Base-by-base conservation (phyloP, 257 asterid genomes). In the Eucommia ulmoides region DNA sequence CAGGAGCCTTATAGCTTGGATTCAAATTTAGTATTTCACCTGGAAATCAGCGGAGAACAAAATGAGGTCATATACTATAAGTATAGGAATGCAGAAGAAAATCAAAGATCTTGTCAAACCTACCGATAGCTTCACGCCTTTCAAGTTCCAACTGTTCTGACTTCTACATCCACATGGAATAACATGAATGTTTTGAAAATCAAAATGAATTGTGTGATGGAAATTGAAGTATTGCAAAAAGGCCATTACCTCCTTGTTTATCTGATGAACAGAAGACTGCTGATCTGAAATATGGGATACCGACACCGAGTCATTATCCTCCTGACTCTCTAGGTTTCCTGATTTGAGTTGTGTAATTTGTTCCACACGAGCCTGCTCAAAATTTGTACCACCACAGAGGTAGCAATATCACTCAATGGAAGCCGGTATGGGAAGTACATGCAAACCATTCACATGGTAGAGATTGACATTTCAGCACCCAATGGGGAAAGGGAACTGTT, bases 311-410 rank as follows among this genome's bases (percentile, higher is more conserved):
- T 56, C 78, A 59, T 77, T 69, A 53, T 47, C 55, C 24, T 57
- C 79, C 58, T 58, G 72, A 35, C 65, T 68, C 57, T 68, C 88
- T 77, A 71, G 60, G 15, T 68, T 42, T 58, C 86, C 84, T 42
- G 63, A 56, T 56, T 80, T 66, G 53, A 84, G 79, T 57, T 84
- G 79, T 7, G 84, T 73, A 59, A 89, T 84, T 80, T 89, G 97
- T 60, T 71, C 76, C 46, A 80, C 74, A 60, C 96, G 88, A 64
- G 83, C 70, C 97, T 89, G 96, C 72, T 76, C 85, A 88, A 88
- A 80, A 75, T 74, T 68, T 41, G 70, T 76, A 65, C 69, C 83
- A 66, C 71, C 83, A 78, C 55, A 83, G 66, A 74, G 64, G 78
- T 64, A 69, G 77, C 66, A 70, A 78, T 80, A 77, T 73, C 91